These are phyloP conservation scores for Cladosporium sp. DNA, from an alignment of 2,329 filamentous ascomycete genomes.

Conservation along the genomic window DNA sequence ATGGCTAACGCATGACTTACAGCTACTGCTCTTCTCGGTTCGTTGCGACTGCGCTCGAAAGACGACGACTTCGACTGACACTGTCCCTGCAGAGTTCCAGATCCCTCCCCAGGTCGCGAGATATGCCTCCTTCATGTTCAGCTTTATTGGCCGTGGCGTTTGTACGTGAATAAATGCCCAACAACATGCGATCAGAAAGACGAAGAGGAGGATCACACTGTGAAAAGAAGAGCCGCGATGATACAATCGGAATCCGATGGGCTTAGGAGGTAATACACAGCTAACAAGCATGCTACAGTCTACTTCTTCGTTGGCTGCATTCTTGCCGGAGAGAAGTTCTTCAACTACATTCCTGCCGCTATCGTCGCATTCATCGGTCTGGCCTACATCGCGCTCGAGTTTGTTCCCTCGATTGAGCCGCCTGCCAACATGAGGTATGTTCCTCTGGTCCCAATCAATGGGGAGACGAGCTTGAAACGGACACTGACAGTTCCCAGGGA, in stretches of 20 bases:
- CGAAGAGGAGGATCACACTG: not conserved
- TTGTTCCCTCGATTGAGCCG: constrained; percentile 53
- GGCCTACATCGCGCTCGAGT: constrained; percentile 62
- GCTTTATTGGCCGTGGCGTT: constrained; percentile 89
- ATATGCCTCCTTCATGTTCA: constrained; percentile 97
- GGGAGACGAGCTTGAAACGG: not conserved
- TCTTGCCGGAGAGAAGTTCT: constrained; percentile 66
- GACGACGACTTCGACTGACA: not conserved
- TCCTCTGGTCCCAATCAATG: constrained; percentile 20
- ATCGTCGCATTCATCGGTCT: constrained; percentile 77
- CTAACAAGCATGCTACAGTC: constrained; percentile 57
- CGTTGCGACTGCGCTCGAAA: constrained; percentile 19
- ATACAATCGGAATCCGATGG: not conserved
- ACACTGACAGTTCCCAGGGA: constrained; percentile 39
- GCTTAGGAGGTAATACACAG: not conserved
- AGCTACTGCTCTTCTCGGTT: constrained; percentile 62
- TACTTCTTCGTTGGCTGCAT: constrained; percentile 94
- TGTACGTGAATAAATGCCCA: constrained; percentile 60
- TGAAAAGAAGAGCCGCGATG: not conserved
- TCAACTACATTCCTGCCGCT: constrained; percentile 73
- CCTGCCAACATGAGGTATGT: constrained; percentile 54
- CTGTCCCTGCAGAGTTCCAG: constrained; percentile 71
- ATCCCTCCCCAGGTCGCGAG: constrained; percentile 89
- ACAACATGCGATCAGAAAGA: not conserved
- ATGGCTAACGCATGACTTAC: constrained; percentile 18